Conservation (phyloP, 306 rosid genomes). For the Cicer yamashitae region DNA sequence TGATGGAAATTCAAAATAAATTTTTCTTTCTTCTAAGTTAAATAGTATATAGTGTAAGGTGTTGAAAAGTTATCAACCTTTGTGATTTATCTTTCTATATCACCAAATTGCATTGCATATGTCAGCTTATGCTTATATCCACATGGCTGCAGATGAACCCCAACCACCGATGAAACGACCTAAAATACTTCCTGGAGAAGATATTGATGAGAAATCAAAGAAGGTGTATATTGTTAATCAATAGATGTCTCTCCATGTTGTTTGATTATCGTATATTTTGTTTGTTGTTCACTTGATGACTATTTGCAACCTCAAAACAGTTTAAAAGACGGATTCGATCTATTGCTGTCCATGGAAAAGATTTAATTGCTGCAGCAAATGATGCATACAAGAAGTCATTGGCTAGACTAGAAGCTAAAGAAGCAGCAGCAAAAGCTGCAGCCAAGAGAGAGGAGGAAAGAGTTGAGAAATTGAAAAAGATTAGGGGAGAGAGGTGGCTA, state of each 20-base stretch:
- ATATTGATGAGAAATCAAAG: conserved; percentile 82
- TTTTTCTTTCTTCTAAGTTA: neutral
- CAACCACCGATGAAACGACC: conserved; percentile 68
- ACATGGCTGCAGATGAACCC: conserved; percentile 67
- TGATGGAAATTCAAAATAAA: conserved; percentile 5
- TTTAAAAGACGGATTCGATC: conserved; percentile 60
- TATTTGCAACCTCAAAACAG: conserved; percentile 50
- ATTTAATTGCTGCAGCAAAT: conserved; percentile 66
- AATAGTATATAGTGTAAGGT: neutral
- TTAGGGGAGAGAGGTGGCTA: conserved; percentile 93
- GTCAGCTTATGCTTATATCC: conserved; percentile 40
- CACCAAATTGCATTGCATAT: conserved; percentile 31
- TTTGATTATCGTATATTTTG: neutral
- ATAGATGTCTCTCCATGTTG: conserved; percentile 4
- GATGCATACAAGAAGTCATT: conserved; percentile 60
- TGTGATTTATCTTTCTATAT: conserved; percentile 34
- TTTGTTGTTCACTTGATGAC: conserved; percentile 31
- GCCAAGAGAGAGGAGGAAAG: conserved; percentile 83
- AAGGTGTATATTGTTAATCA: conserved; percentile 58
- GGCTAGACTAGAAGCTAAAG: conserved; percentile 73
- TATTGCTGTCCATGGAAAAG: conserved; percentile 68
- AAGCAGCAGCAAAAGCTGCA: conserved; percentile 67
- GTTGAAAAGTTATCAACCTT: conserved; percentile 14
- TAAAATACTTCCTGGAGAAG: conserved; percentile 77
- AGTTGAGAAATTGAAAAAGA: conserved; percentile 71